A percentile compares a stretch with the other conserved stretches of the same genome.
phyloP scores from a whole-genome alignment of 768 basidiomycete genomes.

The Collybiopsis luxurians region DNA sequence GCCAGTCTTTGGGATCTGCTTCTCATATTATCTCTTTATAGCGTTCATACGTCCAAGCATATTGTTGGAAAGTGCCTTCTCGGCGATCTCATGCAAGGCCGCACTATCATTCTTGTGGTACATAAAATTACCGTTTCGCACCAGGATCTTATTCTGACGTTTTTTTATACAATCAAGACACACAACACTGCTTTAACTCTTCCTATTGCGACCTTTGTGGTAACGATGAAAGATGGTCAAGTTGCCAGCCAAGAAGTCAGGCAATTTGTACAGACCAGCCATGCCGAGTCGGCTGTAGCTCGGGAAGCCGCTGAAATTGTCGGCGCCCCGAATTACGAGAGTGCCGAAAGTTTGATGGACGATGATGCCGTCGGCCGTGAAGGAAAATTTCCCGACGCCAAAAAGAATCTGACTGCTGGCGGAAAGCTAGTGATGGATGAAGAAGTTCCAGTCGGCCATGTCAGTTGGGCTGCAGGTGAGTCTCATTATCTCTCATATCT shows the following conservation, averaged over 20 bases:
- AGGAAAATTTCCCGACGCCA: constrained; percentile 12
- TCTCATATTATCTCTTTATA: constrained; percentile 30
- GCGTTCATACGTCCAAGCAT: constrained; percentile 48
- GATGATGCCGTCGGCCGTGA: not conserved
- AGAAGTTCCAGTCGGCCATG: constrained; percentile 59
- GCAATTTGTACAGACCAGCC: constrained; percentile 12
- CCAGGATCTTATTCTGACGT: not conserved
- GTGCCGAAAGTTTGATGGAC: constrained; percentile 14
- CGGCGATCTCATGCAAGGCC: constrained; percentile 36
- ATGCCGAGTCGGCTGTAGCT: constrained; percentile 27
- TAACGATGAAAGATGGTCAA: constrained; percentile 57
- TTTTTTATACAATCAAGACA: constrained; percentile 26
- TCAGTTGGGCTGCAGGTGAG: constrained; percentile 47
- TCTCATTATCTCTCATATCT: constrained; percentile 2
- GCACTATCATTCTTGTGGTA: constrained; percentile 46
- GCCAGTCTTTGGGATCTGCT: constrained; percentile 38
- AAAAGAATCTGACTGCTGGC: constrained; percentile 25
- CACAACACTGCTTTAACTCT: constrained; percentile 48
- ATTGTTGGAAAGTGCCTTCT: constrained; percentile 50
- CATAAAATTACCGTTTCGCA: not conserved
- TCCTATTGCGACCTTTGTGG: constrained; percentile 53
- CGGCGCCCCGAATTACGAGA: constrained; percentile 14
- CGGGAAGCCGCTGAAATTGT: constrained; percentile 25
- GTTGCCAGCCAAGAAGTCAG: constrained; percentile 47
- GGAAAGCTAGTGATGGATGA: constrained; percentile 66